Evolutionary conservation across 129 eudicot species (phyloP), one percentile per base, ranked within the genome.

Genomic region (Tagetes erecta): DNA sequence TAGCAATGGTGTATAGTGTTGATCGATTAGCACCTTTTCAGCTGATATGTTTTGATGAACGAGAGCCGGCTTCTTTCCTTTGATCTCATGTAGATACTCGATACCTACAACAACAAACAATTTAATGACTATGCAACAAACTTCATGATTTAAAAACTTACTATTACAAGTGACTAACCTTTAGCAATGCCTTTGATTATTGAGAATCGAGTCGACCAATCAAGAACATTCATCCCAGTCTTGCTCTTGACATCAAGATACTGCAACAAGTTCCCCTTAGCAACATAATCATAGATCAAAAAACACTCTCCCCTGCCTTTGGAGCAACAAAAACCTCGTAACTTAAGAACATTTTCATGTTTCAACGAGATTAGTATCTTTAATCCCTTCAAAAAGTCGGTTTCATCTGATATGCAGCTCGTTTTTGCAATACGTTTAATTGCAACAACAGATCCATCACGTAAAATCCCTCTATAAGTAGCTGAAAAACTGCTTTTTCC

Each of bases 271-370:
- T 78, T 88, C 58, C 99, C 99, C 58, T 91, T 91, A 0, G 97
- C 86, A 8, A 87, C 99, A n/a, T 85, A 91, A 71, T 88, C 99
- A 57, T 91, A 95, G 31, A 95, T 78, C 63, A 95, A 83, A 60
- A 88, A 95, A 72, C 99, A 95, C 69, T 95, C 99, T 35, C 99
- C 99, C 62, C 97, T 84, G 3, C 99, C 97, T 71, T 82, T 88
- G 4, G 99, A 95, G 71, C 99, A 95, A 60, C 99, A 95, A 50
- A 95, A 87, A 40, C 99, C 99, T 78, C 94, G 83, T 67, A 95
- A 76, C 74, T 75, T 78, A 10, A 85, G 73, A 59, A 95, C 88
- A 80, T 87, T 91, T 36, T 87, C 96, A 42, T 95, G 97, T 52
- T 80, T 87, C 83, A 95, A 68, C 2, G 88, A 87, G 46, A 92